Conservation (phyloP, 257 asterid species). For the Primulina tabacum region DNA sequence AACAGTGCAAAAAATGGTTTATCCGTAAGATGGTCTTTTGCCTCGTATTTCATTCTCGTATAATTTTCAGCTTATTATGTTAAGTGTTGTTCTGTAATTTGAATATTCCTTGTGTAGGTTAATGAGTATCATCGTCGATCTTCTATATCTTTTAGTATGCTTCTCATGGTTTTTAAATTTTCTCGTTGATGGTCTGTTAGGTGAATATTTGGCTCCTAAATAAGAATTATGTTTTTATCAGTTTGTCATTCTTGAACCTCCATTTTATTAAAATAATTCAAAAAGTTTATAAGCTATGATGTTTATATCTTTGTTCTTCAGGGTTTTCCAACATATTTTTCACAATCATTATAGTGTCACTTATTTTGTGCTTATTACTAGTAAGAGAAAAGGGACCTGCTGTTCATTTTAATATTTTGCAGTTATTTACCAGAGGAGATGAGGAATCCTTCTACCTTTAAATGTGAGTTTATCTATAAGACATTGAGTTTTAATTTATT, state of each 20-base stretch:
- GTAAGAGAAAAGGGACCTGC: neutral
- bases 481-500: neutral
- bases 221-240: neutral
- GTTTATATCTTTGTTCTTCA: neutral
- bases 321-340: neutral
- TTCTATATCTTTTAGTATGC: neutral
- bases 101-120: neutral
- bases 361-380: conserved; percentile 9
- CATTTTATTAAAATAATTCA: neutral
- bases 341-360: neutral
- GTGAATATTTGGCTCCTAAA: neutral
- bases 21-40: conserved; percentile 62
- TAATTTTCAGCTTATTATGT: conserved; percentile 1
- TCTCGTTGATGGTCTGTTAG: neutral
- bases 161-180: neutral
- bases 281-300: neutral
- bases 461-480: conserved; percentile 48
- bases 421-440: conserved; percentile 92
- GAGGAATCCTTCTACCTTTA: conserved; percentile 82
- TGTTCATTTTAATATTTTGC: conserved; percentile 31
- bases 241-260: neutral
- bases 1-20: conserved; percentile 92
- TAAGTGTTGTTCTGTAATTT: neutral
- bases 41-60: conserved; percentile 16
- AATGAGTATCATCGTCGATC: neutral